Evolutionary conservation across 192 early-diverging fungal genomes (phyloP).

Genomic region (Coemansia sp.): DNA sequence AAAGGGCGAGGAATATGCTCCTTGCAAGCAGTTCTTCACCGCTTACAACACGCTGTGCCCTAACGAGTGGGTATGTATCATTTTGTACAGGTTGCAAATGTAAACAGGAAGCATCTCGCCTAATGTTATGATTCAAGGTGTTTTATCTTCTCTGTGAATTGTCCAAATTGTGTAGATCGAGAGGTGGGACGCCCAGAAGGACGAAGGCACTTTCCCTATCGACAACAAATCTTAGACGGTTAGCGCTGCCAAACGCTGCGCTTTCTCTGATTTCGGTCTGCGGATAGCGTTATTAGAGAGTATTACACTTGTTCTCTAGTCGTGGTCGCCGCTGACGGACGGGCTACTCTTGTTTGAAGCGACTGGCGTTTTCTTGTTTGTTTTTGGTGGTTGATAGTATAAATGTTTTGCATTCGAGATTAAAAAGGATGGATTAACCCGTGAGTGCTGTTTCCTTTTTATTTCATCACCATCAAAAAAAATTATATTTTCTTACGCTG

Average conservation of each 20-base stretch:
- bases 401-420: no score
- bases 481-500: not conserved
- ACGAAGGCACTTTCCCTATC: slow-evolving; percentile 49
- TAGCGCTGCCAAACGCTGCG: not conserved
- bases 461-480: no score
- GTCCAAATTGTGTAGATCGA: slow-evolving; percentile 42
- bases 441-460: no score
- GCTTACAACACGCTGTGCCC: slow-evolving; percentile 90
- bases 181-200: slow-evolving; percentile 52
- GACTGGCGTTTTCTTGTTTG: no score
- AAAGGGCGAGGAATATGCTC: slow-evolving; percentile 94
- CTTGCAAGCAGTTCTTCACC: slow-evolving; percentile 87
- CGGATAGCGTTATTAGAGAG: no score
- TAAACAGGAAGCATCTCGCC: not conserved
- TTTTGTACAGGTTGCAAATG: not conserved
- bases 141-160: not conserved
- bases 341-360: no score
- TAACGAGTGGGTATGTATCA: slow-evolving; percentile 79
- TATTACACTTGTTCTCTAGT: no score
- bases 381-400: no score
- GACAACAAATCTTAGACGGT: slow-evolving; percentile 16
- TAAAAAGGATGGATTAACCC: no score
- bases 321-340: no score
- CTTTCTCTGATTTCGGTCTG: no score
- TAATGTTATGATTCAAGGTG: not conserved